Evolutionary conservation across 768 basidiomycete species (phyloP).

Genomic region (Tephrocybe sp.): DNA sequence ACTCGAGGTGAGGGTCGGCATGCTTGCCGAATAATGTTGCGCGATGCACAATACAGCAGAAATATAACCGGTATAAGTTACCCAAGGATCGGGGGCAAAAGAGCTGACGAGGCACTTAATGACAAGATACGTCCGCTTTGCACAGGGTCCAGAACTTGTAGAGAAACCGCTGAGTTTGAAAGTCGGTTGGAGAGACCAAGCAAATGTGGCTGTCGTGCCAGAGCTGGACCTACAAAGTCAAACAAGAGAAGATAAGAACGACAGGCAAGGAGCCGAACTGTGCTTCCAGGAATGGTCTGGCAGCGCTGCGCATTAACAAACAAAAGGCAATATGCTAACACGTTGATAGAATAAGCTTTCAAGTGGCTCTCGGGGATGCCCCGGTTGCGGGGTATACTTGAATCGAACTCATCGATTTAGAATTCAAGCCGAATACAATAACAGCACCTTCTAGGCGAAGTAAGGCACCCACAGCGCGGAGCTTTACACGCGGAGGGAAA

Average conservation of each 20-base stretch:
- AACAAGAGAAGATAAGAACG: background rate
- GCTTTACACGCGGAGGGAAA: too few relatives aligned
- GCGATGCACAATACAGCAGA: too few relatives aligned
- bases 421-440: too few relatives aligned
- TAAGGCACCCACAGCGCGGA: too few relatives aligned
- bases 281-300: background rate
- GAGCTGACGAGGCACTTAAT: background rate
- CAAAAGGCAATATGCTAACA: slow-evolving; percentile 1
- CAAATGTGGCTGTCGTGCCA: background rate
- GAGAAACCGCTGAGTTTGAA: slow-evolving; percentile 6
- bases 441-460: too few relatives aligned
- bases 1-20: background rate
- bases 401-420: too few relatives aligned
- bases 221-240: background rate
- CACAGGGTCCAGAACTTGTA: background rate
- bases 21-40: background rate
- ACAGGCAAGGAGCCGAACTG: background rate
- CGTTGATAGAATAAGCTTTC: background rate
- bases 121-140: background rate
- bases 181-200: background rate
- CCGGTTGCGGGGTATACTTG: background rate
- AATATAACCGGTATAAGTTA: background rate
- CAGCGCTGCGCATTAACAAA: background rate
- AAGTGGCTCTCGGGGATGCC: background rate
- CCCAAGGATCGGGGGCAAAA: background rate